Conservation (phyloP, 495 filamentous ascomycete genomes). For the Neohortaea acidophila region DNA sequence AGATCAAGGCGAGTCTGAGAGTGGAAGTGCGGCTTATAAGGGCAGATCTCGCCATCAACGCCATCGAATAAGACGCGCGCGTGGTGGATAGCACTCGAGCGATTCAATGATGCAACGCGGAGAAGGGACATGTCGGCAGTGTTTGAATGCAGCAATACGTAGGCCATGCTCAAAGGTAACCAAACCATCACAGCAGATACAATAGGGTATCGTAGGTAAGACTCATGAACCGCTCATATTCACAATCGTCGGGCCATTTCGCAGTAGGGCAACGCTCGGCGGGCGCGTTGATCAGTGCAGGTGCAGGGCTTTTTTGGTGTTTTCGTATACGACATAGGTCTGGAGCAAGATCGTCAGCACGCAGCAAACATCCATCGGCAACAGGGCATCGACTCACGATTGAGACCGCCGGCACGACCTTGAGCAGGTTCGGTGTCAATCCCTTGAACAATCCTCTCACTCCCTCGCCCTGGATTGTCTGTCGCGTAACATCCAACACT, state of each 20-base stretch:
- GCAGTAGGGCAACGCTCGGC: not conserved
- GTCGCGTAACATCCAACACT: conserved; percentile 69
- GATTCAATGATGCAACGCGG: too few relatives aligned
- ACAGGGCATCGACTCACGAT: conserved; percentile 37
- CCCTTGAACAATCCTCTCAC: conserved; percentile 83
- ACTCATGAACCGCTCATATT: too few relatives aligned
- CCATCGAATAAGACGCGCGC: too few relatives aligned
- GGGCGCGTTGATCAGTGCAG: conserved; percentile 27
- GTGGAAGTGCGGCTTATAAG: too few relatives aligned
- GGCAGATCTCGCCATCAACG: too few relatives aligned
- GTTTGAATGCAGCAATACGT: too few relatives aligned
- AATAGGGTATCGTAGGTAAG: conserved; percentile 5
- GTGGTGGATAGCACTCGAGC: too few relatives aligned
- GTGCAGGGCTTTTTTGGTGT: conserved; percentile 64
- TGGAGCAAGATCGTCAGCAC: conserved; percentile 16
- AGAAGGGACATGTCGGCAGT: too few relatives aligned
- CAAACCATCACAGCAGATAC: not conserved
- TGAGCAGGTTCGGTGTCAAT: conserved; percentile 85
- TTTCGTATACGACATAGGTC: conserved; percentile 93
- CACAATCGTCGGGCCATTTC: not conserved
- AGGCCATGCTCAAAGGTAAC: conserved; percentile 5
- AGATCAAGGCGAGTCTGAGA: too few relatives aligned
- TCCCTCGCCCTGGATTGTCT: conserved; percentile 72
- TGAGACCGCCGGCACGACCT: conserved; percentile 89
- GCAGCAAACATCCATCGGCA: not conserved